phyloP scores from a whole-genome alignment of 1,284 basidiomycete species.

The Dichomitus squalens region DNA sequence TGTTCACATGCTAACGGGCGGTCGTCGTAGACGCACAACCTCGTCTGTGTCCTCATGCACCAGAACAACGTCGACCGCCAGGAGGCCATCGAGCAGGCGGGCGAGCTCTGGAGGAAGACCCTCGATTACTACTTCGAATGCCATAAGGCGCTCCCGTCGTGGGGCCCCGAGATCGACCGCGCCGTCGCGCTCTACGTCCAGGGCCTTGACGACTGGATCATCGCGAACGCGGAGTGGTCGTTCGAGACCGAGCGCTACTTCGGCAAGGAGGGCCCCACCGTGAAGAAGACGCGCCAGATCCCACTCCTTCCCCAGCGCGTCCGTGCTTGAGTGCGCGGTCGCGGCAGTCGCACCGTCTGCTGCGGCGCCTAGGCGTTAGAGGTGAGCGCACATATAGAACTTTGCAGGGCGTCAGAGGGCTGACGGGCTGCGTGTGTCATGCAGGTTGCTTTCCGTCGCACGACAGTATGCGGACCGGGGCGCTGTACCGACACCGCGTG shows the following conservation, averaged over 20 bases:
- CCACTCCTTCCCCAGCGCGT: conserved; percentile 20
- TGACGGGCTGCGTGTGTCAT: not conserved
- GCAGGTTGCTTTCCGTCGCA: not conserved
- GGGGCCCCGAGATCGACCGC: conserved; percentile 34
- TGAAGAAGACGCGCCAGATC: conserved; percentile 33
- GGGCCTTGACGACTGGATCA: conserved; percentile 47
- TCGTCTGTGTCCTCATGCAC: conserved; percentile 47
- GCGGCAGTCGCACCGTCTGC: not conserved
- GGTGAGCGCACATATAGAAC: conserved; percentile 10
- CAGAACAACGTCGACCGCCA: conserved; percentile 57
- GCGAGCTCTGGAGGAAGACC: conserved; percentile 88
- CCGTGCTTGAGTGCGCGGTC: conserved; percentile 10
- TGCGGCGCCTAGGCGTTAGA: conserved; percentile 6
- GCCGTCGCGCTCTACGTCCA: conserved; percentile 38
- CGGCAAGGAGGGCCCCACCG: conserved; percentile 35
- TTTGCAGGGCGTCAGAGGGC: not conserved
- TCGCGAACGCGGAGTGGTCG: conserved; percentile 43
- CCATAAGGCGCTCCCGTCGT: conserved; percentile 35
- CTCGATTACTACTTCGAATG: conserved; percentile 26
- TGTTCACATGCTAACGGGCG: conserved; percentile 5
- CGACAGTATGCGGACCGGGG: not conserved
- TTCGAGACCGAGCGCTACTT: conserved; percentile 48
- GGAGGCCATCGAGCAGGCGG: conserved; percentile 89
- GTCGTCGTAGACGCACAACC: conserved; percentile 37
- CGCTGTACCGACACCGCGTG: not conserved